phyloP scores from a whole-genome alignment of 2,329 filamentous ascomycete species.

The Xylaria sp. region DNA sequence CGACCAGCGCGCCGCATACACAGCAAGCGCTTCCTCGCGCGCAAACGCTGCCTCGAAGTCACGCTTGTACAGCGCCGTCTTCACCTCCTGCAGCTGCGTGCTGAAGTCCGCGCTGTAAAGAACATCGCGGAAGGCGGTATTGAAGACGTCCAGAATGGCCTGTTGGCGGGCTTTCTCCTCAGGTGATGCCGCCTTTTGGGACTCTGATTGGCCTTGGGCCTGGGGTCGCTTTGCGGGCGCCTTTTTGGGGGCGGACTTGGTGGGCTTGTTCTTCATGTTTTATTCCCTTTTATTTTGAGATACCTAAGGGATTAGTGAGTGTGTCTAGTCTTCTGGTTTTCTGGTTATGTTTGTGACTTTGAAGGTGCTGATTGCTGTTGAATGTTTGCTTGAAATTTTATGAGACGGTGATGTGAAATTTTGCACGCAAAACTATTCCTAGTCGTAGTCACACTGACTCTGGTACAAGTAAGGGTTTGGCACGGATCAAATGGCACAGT shows the following conservation, averaged over 20 bases:
- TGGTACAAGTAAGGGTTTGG: too few species aligned
- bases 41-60: constrained; percentile 81
- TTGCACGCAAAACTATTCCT: background rate
- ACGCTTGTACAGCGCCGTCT: constrained; percentile 76
- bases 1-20: constrained; percentile 88
- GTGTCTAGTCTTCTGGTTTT: background rate
- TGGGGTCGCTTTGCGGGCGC: background rate
- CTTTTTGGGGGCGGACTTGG: background rate
- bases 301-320: background rate
- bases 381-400: background rate
- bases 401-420: background rate
- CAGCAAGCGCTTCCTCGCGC: constrained; percentile 58
- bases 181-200: background rate
- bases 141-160: constrained; percentile 26
- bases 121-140: constrained; percentile 48
- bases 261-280: background rate
- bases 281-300: background rate
- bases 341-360: background rate
- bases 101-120: constrained; percentile 45
- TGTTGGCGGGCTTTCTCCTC: constrained; percentile 21
- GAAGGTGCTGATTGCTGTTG: background rate
- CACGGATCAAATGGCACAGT: background rate
- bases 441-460: too few species aligned
- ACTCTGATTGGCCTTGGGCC: background rate
- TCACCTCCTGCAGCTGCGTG: constrained; percentile 69